These are phyloP conservation scores for Penicillium hordei DNA, from an alignment of 2,329 filamentous ascomycete species.

Conservation along the genomic window DNA sequence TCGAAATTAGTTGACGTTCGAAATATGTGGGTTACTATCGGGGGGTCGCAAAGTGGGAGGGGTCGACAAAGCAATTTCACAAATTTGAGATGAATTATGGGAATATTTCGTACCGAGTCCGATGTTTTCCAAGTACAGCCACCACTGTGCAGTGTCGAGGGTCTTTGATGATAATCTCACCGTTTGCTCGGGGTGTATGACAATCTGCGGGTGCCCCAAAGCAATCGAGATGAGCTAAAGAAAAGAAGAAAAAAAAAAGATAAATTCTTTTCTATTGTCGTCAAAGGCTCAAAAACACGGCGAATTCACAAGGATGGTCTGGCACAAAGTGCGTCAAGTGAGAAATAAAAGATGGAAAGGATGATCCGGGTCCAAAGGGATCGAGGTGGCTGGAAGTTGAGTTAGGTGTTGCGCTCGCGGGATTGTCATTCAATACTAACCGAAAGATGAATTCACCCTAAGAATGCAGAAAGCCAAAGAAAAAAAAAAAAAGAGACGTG, in stretches of 20 bases:
- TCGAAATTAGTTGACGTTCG: slow-evolving; percentile 13
- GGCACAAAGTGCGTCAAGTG: slow-evolving; percentile 23
- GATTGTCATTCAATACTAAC: slow-evolving; percentile 12
- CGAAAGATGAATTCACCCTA: slow-evolving; percentile 10
- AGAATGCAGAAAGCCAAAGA: slow-evolving; percentile 20
- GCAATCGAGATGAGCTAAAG: slow-evolving; percentile 12
- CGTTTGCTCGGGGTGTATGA: slow-evolving; percentile 7
- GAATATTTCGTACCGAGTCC: background rate
- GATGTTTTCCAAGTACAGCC: background rate
- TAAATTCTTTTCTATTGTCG: slow-evolving; percentile 10
- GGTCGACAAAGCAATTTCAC: slow-evolving; percentile 20
- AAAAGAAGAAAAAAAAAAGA: slow-evolving; percentile 1
- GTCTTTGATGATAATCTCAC: slow-evolving; percentile 4
- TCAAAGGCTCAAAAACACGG: slow-evolving; percentile 19
- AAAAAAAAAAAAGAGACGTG: slow-evolving; percentile 20
- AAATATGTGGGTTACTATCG: slow-evolving; percentile 6
- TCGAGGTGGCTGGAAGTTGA: slow-evolving; percentile 37
- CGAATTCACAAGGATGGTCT: slow-evolving; percentile 14
- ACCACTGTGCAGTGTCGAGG: background rate
- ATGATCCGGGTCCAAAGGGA: slow-evolving; percentile 34
- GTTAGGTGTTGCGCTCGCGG: slow-evolving; percentile 22
- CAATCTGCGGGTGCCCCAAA: slow-evolving; percentile 18
- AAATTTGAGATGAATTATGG: background rate
- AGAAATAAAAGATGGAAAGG: slow-evolving; percentile 24
- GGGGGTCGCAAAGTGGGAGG: slow-evolving; percentile 16